Percentiles rank a stretch among this genome's conserved stretches.
Evolutionary conservation across 176 grass and related monocot genomes (phyloP).

Genomic region (Rhynchospora breviuscula): DNA sequence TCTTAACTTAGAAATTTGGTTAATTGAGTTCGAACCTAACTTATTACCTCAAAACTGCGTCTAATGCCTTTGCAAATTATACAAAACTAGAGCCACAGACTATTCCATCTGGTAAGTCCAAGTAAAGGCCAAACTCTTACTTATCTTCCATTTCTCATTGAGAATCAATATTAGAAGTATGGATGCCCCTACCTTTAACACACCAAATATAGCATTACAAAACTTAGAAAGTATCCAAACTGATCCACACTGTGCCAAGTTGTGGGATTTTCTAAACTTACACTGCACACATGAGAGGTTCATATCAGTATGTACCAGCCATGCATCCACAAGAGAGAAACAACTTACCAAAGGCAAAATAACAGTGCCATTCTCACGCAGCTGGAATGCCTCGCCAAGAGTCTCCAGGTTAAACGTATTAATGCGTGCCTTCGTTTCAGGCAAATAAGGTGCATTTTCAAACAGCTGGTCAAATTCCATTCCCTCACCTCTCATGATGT

Average conservation of each 20-base stretch:
- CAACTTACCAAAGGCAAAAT: conserved; percentile 20
- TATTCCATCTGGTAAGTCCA: neutral
- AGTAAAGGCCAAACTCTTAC: neutral
- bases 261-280: neutral
- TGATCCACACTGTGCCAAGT: neutral
- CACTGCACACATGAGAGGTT: neutral
- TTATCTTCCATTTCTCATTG: neutral
- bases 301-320: neutral
- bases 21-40: neutral
- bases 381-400: conserved; percentile 23
- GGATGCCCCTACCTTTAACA: neutral
- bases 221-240: neutral
- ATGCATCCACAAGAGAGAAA: neutral
- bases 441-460: conserved; percentile 12
- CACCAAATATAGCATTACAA: neutral
- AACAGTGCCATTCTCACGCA: conserved; percentile 21
- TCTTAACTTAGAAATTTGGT: neutral
- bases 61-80: neutral
- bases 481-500: conserved; percentile 35
- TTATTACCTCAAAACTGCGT: neutral
- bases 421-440: conserved; percentile 11
- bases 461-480: conserved; percentile 26
- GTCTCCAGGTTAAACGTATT: conserved; percentile 27
- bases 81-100: neutral
- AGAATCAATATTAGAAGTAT: neutral